Base-by-base conservation (phyloP, 164 flowering plant genomes). In the Saururus chinensis region DNA sequence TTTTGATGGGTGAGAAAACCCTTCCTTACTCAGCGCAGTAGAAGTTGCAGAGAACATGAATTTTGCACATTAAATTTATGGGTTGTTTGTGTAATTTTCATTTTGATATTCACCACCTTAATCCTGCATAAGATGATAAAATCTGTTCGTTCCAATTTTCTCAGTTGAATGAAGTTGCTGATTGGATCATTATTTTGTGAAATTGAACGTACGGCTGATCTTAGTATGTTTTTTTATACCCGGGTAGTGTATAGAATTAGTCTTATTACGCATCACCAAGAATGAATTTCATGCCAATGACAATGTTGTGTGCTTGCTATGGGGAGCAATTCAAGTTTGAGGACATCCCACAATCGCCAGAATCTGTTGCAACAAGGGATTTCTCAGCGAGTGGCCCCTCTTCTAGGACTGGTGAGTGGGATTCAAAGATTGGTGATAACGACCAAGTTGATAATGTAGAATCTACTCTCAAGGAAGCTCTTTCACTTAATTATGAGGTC, bases 221-320 rank as follows among this genome's bases (percentile, higher is more conserved):
- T 45, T 45, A 8, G 2, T 17, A 12, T 45, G 49, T 45, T 45
- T 12, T 13, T 12, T 45, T 4, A 12, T 45, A 2, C 17, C 11
- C 17, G 14, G 7, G 49, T 2, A 45, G 49, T 17, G 17, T 3
- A 45, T 45, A 45, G 49, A 45, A 12, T 12, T 45, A 13, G 14
- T 2, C 49, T 12, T 45, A 45, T 12, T 45, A 9, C 7, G 16
- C 49, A 45, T 45, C 17, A 12, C 14, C 9, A 1, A 42, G 12
- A 14, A 4, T 4, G 17, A 45, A 30, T 12, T 45, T 12, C 17
- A 45, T 45, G 14, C 49, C 49, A 45, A 55, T 19, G 35, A 81
- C 70, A 51, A 89, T 93, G 99, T 62, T 93, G 95, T 93, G 97
- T 68, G 92, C 97, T 76, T 93, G 99, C 77, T 93, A 97, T 7